These are phyloP conservation scores for Fusarium humuli DNA, from an alignment of 2,329 filamentous ascomycete species.

Conservation along the genomic window DNA sequence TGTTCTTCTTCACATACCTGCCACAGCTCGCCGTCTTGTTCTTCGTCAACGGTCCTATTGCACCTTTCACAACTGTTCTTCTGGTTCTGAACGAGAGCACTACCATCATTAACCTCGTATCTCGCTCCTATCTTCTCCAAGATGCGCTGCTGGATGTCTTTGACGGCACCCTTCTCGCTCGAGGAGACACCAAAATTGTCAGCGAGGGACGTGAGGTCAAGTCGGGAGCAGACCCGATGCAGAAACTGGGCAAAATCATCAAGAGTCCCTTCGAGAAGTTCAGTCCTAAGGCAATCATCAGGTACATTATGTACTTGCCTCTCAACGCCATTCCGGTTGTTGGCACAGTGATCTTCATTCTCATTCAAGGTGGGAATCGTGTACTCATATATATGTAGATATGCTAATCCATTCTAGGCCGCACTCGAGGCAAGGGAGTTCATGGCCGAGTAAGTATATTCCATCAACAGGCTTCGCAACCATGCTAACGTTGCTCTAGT, in stretches of 20 bases:
- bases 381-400: background rate
- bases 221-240: conserved; percentile 66
- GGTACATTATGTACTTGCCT: conserved; percentile 87
- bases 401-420: conserved; percentile 51
- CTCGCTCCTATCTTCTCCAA: conserved; percentile 79
- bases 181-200: conserved; percentile 70
- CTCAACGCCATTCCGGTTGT: conserved; percentile 94
- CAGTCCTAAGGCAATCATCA: conserved; percentile 72
- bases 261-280: conserved; percentile 69
- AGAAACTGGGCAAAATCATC: conserved; percentile 66
- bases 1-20: conserved; percentile 90
- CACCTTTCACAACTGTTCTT: conserved; percentile 77
- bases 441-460: conserved; percentile 64
- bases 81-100: conserved; percentile 74
- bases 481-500: conserved; percentile 59
- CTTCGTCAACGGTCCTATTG: conserved; percentile 86
- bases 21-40: conserved; percentile 86
- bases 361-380: conserved; percentile 70
- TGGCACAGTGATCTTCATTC: conserved; percentile 83
- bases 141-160: conserved; percentile 90
- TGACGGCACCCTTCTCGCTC: conserved; percentile 74
- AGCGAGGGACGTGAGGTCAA: conserved; percentile 80
- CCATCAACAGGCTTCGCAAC: background rate
- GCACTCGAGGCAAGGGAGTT: conserved; percentile 60
- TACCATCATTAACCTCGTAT: conserved; percentile 66